These are phyloP conservation scores for Pseudohyphozyma bogoriensis DNA, from an alignment of 768 basidiomycete species.

Conservation along the genomic window DNA sequence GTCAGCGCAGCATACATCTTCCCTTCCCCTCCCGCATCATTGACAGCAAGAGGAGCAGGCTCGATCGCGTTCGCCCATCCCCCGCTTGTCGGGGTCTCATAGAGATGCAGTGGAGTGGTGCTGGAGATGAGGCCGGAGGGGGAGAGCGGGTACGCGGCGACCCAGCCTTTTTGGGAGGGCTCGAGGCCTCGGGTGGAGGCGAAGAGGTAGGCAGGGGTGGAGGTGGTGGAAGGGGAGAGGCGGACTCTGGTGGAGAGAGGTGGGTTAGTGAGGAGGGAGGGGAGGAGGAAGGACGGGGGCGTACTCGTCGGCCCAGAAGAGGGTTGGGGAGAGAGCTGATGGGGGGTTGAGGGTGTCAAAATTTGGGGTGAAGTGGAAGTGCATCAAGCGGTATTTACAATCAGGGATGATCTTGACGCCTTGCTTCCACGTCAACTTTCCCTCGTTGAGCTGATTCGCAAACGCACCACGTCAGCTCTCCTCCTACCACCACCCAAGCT, in stretches of 20 bases:
- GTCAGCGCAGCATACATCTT: constrained; percentile 29
- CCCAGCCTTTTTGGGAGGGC: constrained; percentile 27
- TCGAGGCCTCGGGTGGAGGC: constrained; percentile 32
- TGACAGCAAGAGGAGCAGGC: constrained; percentile 14
- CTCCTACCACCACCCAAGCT: too few species aligned
- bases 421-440: constrained; percentile 11
- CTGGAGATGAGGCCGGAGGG: constrained; percentile 12
- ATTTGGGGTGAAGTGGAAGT: background rate
- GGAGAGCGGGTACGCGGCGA: constrained; percentile 26
- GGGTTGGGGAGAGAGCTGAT: background rate
- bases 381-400: constrained; percentile 6
- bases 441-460: constrained; percentile 4
- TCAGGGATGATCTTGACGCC: constrained; percentile 29
- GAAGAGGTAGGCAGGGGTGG: constrained; percentile 23
- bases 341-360: background rate
- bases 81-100: constrained; percentile 32
- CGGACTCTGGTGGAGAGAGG: constrained; percentile 29
- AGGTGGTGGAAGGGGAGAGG: constrained; percentile 11
- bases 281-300: constrained; percentile 26
- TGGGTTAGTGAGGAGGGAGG: background rate
- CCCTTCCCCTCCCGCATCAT: background rate
- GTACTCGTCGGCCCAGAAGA: constrained; percentile 9
- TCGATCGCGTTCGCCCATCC: constrained; percentile 36
- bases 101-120: constrained; percentile 9
- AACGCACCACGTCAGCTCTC: constrained; percentile 2